Percentiles rank a stretch among this genome's conserved stretches.
Evolutionary conservation across 768 basidiomycete species (phyloP).

Genomic region (Dacryopinax spathularia): DNA sequence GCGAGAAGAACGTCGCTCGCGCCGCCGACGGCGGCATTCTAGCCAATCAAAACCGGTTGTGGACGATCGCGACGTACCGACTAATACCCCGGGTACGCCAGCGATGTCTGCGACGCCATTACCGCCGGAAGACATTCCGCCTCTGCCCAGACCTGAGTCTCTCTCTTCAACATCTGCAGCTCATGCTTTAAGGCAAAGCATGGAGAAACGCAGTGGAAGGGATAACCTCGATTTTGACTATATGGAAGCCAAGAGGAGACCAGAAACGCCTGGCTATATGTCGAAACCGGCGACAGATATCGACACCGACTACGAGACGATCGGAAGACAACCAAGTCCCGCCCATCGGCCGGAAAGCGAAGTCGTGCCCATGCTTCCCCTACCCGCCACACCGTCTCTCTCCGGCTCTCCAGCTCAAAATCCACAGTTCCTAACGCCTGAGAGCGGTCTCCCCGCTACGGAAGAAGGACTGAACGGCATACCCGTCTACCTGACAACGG

Average conservation of each 20-base stretch:
- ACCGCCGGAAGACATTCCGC: conserved; percentile 1
- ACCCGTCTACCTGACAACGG: conserved; percentile 34
- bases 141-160: neutral
- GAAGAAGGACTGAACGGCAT: conserved; percentile 21
- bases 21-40: conserved; percentile 7
- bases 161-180: neutral
- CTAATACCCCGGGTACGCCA: conserved; percentile 16
- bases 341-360: conserved; percentile 12
- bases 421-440: neutral
- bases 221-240: conserved; percentile 3
- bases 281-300: neutral
- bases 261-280: neutral
- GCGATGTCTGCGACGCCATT: conserved; percentile 9
- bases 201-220: neutral
- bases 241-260: neutral
- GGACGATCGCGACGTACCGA: conserved; percentile 21
- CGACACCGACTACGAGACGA: neutral
- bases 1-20: conserved; percentile 6
- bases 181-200: conserved; percentile 2
- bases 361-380: conserved; percentile 29
- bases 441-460: conserved; percentile 36
- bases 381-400: neutral
- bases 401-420: neutral
- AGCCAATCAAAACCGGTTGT: conserved; percentile 18
- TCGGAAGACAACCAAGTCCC: neutral